These are phyloP conservation scores for Alternaria tenuissima DNA, from an alignment of 2,329 filamentous ascomycete genomes.

Conservation along the genomic window DNA sequence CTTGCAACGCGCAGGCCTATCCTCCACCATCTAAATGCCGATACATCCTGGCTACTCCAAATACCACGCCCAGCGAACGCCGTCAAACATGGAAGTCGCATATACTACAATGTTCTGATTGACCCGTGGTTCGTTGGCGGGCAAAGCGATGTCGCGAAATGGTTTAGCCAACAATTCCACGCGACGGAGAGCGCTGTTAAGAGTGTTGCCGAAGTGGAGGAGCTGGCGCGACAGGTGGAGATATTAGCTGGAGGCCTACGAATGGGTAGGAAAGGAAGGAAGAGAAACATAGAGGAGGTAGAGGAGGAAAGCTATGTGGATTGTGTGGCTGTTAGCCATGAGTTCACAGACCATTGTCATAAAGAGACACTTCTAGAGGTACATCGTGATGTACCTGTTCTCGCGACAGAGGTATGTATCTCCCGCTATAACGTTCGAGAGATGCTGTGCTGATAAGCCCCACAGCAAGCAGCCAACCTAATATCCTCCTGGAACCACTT, in stretches of 20 bases:
- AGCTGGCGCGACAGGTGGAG: constrained; percentile 61
- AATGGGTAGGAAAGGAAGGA: constrained; percentile 23
- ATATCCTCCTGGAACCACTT: constrained; percentile 69
- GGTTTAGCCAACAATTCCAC: constrained; percentile 73
- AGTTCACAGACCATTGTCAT: constrained; percentile 75
- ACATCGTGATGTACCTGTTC: constrained; percentile 62
- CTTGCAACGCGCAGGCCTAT: constrained; percentile 59
- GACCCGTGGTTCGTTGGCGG: constrained; percentile 71
- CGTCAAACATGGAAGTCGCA: constrained; percentile 53
- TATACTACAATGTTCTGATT: constrained; percentile 70
- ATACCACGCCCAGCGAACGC: constrained; percentile 63
- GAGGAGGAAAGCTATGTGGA: constrained; percentile 60
- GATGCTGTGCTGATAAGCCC: background rate
- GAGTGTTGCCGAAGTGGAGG: constrained; percentile 65
- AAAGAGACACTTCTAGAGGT: constrained; percentile 67
- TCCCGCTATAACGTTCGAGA: too few relatives aligned
- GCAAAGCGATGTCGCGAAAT: constrained; percentile 69
- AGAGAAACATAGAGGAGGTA: constrained; percentile 15
- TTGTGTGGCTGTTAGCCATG: constrained; percentile 67
- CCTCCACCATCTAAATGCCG: constrained; percentile 71
- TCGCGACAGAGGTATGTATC: constrained; percentile 60
- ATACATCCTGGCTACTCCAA: constrained; percentile 73
- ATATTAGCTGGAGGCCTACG: constrained; percentile 44
- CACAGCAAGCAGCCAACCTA: constrained; percentile 62
- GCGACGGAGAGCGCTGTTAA: constrained; percentile 62